Evolutionary conservation across 148 eudicot genomes (phyloP).

Genomic region (Vaccinium vitisidaea): DNA sequence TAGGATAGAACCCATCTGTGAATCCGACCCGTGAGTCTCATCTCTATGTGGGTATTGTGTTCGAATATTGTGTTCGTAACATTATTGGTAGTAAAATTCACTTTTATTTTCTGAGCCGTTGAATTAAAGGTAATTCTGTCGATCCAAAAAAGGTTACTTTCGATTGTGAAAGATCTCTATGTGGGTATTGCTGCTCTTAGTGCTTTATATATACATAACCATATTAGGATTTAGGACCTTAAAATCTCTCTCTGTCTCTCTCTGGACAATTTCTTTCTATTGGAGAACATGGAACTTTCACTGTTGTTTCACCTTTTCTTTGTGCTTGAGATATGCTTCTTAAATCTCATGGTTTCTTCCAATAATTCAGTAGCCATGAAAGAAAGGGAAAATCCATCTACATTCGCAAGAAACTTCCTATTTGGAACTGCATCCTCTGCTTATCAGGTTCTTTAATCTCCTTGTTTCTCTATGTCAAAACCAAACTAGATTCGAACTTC

Average conservation of each 20-base stretch:
- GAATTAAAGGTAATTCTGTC: no score
- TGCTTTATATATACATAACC: no score
- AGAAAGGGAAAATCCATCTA: not conserved
- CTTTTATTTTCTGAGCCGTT: no score
- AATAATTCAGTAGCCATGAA: not conserved
- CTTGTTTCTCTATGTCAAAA: not conserved
- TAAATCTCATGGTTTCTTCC: conserved; percentile 4
- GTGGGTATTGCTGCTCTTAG: not conserved
- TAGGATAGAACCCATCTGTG: no score
- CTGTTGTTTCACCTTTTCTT: conserved; percentile 1
- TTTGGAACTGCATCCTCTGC: conserved; percentile 78
- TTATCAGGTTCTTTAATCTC: conserved; percentile 44
- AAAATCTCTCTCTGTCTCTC: not conserved
- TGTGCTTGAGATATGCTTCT: conserved; percentile 15
- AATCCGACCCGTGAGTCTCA: no score
- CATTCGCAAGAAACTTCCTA: conserved; percentile 54
- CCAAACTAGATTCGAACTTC: no score
- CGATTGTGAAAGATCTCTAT: no score
- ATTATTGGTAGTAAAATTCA: no score
- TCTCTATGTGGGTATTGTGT: no score
- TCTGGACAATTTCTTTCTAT: not conserved
- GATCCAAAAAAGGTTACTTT: no score
- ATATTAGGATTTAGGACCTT: no score
- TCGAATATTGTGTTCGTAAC: no score
- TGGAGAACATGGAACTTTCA: conserved; percentile 1